These are phyloP conservation scores for Cymbidium sinense DNA, from an alignment of 106 monocot genomes.

Conservation along the genomic window DNA sequence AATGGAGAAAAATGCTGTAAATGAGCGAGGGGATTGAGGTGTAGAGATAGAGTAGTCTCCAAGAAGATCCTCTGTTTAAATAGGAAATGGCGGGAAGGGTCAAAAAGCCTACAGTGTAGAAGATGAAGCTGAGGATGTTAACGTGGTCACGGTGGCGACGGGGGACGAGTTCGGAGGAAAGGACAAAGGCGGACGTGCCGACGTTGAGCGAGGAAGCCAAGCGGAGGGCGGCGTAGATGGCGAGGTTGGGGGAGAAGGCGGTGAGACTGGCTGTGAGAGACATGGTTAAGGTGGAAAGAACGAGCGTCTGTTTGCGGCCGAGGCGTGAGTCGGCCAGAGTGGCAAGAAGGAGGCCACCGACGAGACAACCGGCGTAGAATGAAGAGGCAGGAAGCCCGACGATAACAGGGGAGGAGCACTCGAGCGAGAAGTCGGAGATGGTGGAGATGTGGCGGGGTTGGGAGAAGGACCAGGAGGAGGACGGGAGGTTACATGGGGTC, in stretches of 20 bases:
- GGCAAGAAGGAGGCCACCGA: conserved; percentile 15
- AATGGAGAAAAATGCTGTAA: conserved; percentile 15
- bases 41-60: no score
- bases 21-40: conserved; percentile 18
- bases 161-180: no score
- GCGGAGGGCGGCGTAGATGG: conserved; percentile 15
- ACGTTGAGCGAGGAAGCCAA: conserved; percentile 16
- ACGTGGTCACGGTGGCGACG: no score
- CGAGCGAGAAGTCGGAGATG: conserved; percentile 18
- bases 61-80: conserved; percentile 7
- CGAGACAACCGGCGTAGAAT: conserved; percentile 21
- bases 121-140: conserved; percentile 19
- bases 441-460: conserved; percentile 2
- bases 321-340: conserved; percentile 24
- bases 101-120: conserved; percentile 16
- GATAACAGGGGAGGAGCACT: conserved; percentile 8
- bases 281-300: conserved; percentile 21
- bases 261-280: conserved; percentile 11
- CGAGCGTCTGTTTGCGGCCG: conserved; percentile 26
- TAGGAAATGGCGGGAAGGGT: conserved; percentile 23
- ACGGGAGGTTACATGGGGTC: neutral
- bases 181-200: conserved; percentile 11
- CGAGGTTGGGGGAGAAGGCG: conserved; percentile 11
- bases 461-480: conserved; percentile 19
- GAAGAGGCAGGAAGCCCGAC: conserved; percentile 16